A percentile compares a stretch with the other conserved stretches of the same genome.
These are phyloP conservation scores for Sphagnum fallax DNA, from an alignment of 228 moss, liverwort and hornwort species.

Conservation along the genomic window DNA sequence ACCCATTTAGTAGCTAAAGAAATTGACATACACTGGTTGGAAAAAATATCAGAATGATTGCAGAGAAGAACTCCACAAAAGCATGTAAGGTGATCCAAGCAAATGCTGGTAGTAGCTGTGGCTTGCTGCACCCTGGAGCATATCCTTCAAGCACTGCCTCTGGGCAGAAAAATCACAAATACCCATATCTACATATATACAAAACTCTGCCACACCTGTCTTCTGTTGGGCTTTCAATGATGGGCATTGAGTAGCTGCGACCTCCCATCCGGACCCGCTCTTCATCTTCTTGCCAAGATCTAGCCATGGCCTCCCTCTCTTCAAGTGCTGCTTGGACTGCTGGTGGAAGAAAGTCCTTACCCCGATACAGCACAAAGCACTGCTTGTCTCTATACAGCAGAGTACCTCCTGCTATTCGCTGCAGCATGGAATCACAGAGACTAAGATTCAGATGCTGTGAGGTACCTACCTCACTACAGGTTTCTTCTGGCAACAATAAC, in stretches of 20 bases:
- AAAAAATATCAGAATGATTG: no score
- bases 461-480: not conserved
- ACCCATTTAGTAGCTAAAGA: no score
- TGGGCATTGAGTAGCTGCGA: conserved; percentile 26
- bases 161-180: not conserved
- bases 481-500: not conserved
- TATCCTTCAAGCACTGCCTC: not conserved
- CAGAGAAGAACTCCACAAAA: no score
- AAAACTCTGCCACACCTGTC: conserved; percentile 12
- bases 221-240: conserved; percentile 24
- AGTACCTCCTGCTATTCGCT: conserved; percentile 44
- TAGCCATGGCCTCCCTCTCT: conserved; percentile 28
- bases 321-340: conserved; percentile 49
- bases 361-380: conserved; percentile 45
- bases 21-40: no score
- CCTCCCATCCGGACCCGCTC: conserved; percentile 48
- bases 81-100: no score
- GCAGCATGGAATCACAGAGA: not conserved
- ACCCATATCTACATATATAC: no score
- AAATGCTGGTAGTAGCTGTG: no score
- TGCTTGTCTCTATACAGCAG: conserved; percentile 36
- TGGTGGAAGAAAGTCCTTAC: conserved; percentile 62
- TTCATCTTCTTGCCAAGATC: conserved; percentile 29
- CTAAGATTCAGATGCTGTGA: not conserved
- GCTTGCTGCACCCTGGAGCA: no score